phyloP scores from a whole-genome alignment of 768 basidiomycete species.

The Nidularia pulvinata region DNA sequence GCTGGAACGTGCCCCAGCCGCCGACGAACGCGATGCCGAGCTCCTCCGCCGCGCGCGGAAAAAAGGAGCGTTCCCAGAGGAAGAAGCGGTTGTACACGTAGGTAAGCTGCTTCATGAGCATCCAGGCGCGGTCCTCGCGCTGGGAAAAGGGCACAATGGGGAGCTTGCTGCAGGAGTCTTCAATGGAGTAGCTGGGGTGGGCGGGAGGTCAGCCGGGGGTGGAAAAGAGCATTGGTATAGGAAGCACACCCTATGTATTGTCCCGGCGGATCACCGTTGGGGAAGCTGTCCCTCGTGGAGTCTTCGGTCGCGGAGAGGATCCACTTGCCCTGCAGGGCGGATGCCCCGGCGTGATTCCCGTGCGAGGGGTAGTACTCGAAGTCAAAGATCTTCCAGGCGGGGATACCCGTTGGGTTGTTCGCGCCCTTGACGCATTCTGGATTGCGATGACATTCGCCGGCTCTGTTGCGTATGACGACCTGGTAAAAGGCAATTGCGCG shows the following conservation, averaged over 20 bases:
- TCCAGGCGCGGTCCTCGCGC: slow-evolving; percentile 18
- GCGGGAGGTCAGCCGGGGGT: slow-evolving; percentile 1
- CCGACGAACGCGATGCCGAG: slow-evolving; percentile 16
- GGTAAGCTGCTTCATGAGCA: slow-evolving; percentile 23
- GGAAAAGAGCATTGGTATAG: neutral
- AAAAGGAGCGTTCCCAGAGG: slow-evolving; percentile 22
- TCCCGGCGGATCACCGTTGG: slow-evolving; percentile 9
- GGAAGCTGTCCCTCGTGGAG: neutral
- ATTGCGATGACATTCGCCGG: slow-evolving; percentile 18
- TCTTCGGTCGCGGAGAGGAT: slow-evolving; percentile 24
- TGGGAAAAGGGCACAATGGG: slow-evolving; percentile 18
- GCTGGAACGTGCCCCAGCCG: slow-evolving; percentile 16
- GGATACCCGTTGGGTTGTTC: slow-evolving; percentile 26
- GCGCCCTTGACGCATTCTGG: slow-evolving; percentile 20
- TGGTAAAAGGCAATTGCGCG: slow-evolving; percentile 1
- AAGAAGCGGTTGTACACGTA: slow-evolving; percentile 19
- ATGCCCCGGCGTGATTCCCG: slow-evolving; percentile 9
- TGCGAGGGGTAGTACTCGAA: slow-evolving; percentile 22
- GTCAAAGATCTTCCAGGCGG: slow-evolving; percentile 33
- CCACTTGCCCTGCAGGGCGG: slow-evolving; percentile 22
- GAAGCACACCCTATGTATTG: slow-evolving; percentile 16
- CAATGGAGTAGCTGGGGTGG: slow-evolving; percentile 23
- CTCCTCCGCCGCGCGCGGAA: slow-evolving; percentile 12
- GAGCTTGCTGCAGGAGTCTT: slow-evolving; percentile 16
- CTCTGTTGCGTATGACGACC: slow-evolving; percentile 20